Evolutionary conservation across 2,329 filamentous ascomycete species (phyloP).

Genomic region (Microsporum audouinii): DNA sequence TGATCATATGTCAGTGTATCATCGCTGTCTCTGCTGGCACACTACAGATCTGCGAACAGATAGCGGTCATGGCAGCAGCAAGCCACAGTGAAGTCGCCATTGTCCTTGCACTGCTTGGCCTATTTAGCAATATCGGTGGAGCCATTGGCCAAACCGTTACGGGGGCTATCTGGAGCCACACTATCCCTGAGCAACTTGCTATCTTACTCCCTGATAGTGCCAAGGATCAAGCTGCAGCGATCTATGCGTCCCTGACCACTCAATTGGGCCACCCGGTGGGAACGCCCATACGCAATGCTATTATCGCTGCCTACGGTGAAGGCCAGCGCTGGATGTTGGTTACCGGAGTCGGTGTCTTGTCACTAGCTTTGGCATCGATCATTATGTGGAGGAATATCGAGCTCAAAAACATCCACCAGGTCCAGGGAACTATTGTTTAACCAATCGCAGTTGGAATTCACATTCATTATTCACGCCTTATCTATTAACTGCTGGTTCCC

Average conservation of each 20-base stretch:
- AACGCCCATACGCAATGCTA: conserved; percentile 32
- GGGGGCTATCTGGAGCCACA: conserved; percentile 24
- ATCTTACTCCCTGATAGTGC: conserved; percentile 16
- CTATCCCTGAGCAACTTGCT: conserved; percentile 13
- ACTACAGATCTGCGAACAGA: conserved; percentile 42
- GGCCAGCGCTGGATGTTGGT: conserved; percentile 35
- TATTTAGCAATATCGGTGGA: conserved; percentile 22
- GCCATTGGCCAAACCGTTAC: conserved; percentile 22
- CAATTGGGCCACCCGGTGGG: conserved; percentile 28
- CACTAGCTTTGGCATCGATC: conserved; percentile 25
- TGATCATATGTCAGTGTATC: conserved; percentile 44
- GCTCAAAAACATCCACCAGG: conserved; percentile 34
- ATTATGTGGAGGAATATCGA: conserved; percentile 40
- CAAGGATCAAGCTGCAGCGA: conserved; percentile 12
- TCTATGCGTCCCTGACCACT: conserved; percentile 17
- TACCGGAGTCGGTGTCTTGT: conserved; percentile 18
- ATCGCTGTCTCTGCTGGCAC: conserved; percentile 41
- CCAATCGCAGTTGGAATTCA: not conserved
- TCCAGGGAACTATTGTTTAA: conserved; percentile 32
- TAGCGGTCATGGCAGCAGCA: conserved; percentile 45
- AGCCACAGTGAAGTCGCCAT: conserved; percentile 41
- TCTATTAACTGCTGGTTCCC: not conserved
- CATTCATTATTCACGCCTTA: not conserved
- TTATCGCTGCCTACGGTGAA: conserved; percentile 36
- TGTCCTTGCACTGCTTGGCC: conserved; percentile 20